Evolutionary conservation across 768 basidiomycete genomes (phyloP), one percentile per base, ranked within the genome.

Genomic region (Termitomyces sp.): DNA sequence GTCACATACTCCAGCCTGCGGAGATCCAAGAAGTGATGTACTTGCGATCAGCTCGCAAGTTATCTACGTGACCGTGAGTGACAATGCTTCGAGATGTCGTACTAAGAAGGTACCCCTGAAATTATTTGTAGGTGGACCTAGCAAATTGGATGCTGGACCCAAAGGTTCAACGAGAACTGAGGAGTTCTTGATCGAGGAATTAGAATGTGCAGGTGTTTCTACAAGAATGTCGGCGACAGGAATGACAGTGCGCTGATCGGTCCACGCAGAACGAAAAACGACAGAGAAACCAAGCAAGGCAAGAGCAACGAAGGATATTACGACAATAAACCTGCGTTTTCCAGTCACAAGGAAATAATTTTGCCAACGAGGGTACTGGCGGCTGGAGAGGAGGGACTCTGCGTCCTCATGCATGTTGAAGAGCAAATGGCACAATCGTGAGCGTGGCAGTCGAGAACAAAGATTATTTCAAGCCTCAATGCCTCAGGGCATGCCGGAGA

Each of bases 21-120:
- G 84, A 83, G 42, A 84, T 75, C 87, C 87, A 91, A 15, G 86
- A 86, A 1, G 87, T 85, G 59, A 91, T 82, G 62, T 89, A 91
- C 61, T 85, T 78, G 4, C 74, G 73, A 57, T 87, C 81, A 20
- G 79, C 71, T 16, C 78, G 79, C 37, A 91, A 71, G 63, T 89
- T 89, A 62, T 88, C 88, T 87, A 33, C 50, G 7, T n/a, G 34
- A 45, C 27, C 8, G 27, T 60, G 45, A 36, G 27, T 27, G 8
- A 48, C 24, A 15, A n/a, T 11, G 22, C 8, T 15, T 34, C 13
- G 59, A 41, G 22, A 48, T 20, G 30, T 58, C 36, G 55, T 37
- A 47, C 22, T 36, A 39, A 34, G 3, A 15, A 58, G 68, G 46
- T 55, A 81, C 86, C 84, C 76, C 84, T 75, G 71, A 88, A 88